Percentiles rank a stretch among this genome's conserved stretches.
phyloP scores from a whole-genome alignment of 306 rosid species.

The Prunus fruticosa region DNA sequence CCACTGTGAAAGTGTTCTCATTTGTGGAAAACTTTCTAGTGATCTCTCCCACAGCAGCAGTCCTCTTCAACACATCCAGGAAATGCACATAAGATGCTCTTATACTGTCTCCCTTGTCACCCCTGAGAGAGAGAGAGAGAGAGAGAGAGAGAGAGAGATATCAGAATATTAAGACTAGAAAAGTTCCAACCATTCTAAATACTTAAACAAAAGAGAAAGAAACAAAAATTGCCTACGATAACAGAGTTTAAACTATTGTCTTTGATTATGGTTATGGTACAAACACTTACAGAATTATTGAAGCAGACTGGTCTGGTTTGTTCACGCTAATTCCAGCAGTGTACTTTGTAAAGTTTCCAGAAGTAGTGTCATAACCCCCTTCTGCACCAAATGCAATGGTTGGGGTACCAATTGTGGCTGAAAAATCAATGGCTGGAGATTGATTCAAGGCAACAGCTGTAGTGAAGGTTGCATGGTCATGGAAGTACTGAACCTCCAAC shows the following conservation, averaged over 20 bases:
- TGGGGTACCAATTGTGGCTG: slow-evolving; percentile 84
- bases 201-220: too few species aligned
- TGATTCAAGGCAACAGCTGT: slow-evolving; percentile 59
- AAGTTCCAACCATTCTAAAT: slow-evolving; percentile 1
- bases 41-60: slow-evolving; percentile 75
- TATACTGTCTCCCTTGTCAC: slow-evolving; percentile 89
- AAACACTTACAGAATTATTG: slow-evolving; percentile 72
- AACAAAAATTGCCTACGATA: background rate
- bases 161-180: background rate
- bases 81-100: slow-evolving; percentile 71
- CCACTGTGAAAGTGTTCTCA: slow-evolving; percentile 84
- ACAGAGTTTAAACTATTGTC: slow-evolving; percentile 8
- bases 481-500: slow-evolving; percentile 95
- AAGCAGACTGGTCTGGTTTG: slow-evolving; percentile 57
- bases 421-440: slow-evolving; percentile 66
- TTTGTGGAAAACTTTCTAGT: slow-evolving; percentile 76
- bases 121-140: slow-evolving; percentile 42
- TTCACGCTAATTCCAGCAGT: slow-evolving; percentile 70
- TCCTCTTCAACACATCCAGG: slow-evolving; percentile 68
- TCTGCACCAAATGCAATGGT: slow-evolving; percentile 75
- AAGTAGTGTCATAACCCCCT: slow-evolving; percentile 78
- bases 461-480: slow-evolving; percentile 78
- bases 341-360: slow-evolving; percentile 74
- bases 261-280: background rate
- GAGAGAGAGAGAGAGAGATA: slow-evolving; percentile 4